Conservation (phyloP, 257 asterid species). For the Phtheirospermum japonicum region DNA sequence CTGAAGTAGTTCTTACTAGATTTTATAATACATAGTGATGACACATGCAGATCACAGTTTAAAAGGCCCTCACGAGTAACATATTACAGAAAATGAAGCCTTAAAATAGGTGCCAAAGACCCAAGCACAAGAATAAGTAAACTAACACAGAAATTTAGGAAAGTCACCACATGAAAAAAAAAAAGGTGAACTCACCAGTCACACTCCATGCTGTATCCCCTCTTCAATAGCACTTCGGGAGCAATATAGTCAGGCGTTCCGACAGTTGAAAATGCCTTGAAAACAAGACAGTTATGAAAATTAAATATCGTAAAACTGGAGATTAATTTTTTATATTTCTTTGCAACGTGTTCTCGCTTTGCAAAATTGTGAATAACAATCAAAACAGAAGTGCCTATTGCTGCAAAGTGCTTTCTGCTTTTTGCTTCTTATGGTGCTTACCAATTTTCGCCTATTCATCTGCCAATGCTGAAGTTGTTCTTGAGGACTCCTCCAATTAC, state of each 20-base stretch:
- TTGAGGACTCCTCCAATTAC: slow-evolving; percentile 69
- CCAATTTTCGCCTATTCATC: slow-evolving; percentile 80
- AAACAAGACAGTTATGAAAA: slow-evolving; percentile 28
- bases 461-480: slow-evolving; percentile 96
- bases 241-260: slow-evolving; percentile 98
- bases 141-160: not conserved
- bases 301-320: slow-evolving; percentile 18
- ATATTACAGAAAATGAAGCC: not conserved
- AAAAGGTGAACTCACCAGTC: slow-evolving; percentile 92
- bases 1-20: not conserved
- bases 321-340: slow-evolving; percentile 10
- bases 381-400: slow-evolving; percentile 17
- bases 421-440: slow-evolving; percentile 33
- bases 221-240: slow-evolving; percentile 89
- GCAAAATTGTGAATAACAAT: slow-evolving; percentile 6
- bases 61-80: not conserved
- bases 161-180: not conserved
- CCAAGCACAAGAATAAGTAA: slow-evolving; percentile 23
- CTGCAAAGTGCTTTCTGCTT: not conserved
- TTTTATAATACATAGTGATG: not conserved
- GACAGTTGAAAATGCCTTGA: slow-evolving; percentile 90
- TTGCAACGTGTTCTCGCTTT: not conserved
- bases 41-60: not conserved
- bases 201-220: slow-evolving; percentile 92
- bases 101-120: not conserved